Evolutionary conservation across 768 basidiomycete species (phyloP), one percentile per base, ranked within the genome.

Genomic region (Pleurotus cornucopiae): DNA sequence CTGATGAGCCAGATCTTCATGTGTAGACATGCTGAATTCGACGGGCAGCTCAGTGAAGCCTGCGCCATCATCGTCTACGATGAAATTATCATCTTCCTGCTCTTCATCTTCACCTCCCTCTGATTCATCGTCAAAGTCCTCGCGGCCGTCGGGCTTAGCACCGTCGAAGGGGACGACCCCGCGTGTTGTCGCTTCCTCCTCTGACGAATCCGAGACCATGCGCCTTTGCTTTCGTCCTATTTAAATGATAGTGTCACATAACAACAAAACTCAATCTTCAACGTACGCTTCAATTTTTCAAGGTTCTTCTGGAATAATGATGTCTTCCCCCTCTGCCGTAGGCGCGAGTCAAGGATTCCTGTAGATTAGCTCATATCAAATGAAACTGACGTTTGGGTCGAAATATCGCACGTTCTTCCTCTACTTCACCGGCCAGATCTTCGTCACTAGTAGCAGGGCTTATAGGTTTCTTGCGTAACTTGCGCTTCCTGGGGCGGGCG

Each of bases 21-120:
- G 86, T 1, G 85, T 77, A 54, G 80, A 80, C 84, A 89, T 85
- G 68, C 90, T 93, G 71, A 91, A 96, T 62, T 87, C 82, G 51
- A 76, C 75, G 6, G 91, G 91, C n/a, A 92, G 75, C 37, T 77
- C 69, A 16, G 79, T 68, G 3, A 66, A 63, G 0, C 64, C 72
- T 21, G 57, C 67, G 6, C 66, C 74, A 57, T 86, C 84, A 59
- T 91, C 88, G 38, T 90, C 83, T 30, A 91, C 85, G 58, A 90
- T 89, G 55, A 80, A 80, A 55, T 76, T 79, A 55, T 71, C 68
- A 38, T 73, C 71, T 53, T 65, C 68, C 30, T 34, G 30, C 37
- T 72, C 70, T n/a, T 69, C 66, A 25, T 72, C 67, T 46, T 52
- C 18, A 9, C 12, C 6, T 44, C 20, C 41, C 20, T 73, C 72